Evolutionary conservation across 2,329 filamentous ascomycete genomes (phyloP), one percentile per base, ranked within the genome.

Genomic region (Sporothrix mexicana): DNA sequence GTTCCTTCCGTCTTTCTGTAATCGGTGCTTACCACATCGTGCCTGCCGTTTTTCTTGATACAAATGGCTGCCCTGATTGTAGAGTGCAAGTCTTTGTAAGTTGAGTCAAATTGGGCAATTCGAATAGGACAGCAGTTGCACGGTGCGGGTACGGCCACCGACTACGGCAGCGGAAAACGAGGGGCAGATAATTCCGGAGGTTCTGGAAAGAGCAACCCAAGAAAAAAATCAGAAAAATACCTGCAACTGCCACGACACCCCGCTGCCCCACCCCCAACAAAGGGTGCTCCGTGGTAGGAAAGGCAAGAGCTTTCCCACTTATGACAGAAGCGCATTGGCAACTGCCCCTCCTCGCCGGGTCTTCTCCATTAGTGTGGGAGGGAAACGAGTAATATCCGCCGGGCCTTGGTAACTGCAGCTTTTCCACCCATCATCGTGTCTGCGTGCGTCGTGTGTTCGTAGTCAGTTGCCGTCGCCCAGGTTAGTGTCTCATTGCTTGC

Each of bases 191-290:
- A 67, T 36, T 30, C 45, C 64, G 64, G 64, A 30, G 41, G 20
- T 47, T 20, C 61, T 66, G 47, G 45, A 67, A 51, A 36, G 64
- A 67, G 64, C 12, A 51, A 36, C 25, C 64, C 69, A 59, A 71
- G 36, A 30, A 20, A 53, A 30, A n/a, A 57, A 61, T n/a, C n/a
- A n/a, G n/a, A 43, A 71, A 64, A 71, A 53, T 36, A 41, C 17
- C 59, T 66, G 20, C 20, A 15, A 23, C 45, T 67, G 13, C 62
- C 62, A 72, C 70, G 20, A 43, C 43, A 20, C 49, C 69, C 69
- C 69, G 59, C 62, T 59, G 70, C 70, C 62, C 70, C 70, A 68
- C 70, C 70, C 70, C 70, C 62, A 72, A 72, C 70, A 72, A 68
- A 72, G 59, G 59, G 51, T 43, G 41, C 47, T 49, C 43, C 3